Evolutionary conservation across 805 yeast species (phyloP).

Genomic region (Yarrowia bubula): DNA sequence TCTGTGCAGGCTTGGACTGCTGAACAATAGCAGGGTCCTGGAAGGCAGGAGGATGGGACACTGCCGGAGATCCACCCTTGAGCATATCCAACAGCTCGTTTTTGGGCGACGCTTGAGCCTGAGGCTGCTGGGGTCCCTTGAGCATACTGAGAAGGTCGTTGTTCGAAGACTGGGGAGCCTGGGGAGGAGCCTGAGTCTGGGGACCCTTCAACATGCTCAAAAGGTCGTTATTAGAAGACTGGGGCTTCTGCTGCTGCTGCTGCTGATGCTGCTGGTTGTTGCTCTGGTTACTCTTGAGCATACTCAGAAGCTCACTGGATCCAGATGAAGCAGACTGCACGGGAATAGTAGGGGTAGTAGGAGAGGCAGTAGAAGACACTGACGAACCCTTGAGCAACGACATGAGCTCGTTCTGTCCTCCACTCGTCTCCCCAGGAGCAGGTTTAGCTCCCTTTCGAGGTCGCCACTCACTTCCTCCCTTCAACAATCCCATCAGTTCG

Average conservation of each 20-base stretch:
- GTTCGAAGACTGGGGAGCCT: neutral
- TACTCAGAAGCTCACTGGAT: neutral
- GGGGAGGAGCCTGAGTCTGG: neutral
- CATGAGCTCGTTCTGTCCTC: neutral
- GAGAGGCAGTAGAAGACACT: neutral
- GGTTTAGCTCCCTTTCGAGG: neutral
- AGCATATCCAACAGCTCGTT: conserved; percentile 12
- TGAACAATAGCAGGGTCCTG: conserved; percentile 20
- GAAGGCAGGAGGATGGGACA: neutral
- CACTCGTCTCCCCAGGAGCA: neutral
- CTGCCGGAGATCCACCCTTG: neutral
- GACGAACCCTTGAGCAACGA: neutral
- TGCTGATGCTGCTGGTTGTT: neutral
- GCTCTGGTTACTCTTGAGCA: neutral
- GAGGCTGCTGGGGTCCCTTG: neutral
- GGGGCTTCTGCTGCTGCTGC: neutral
- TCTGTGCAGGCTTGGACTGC: conserved; percentile 1
- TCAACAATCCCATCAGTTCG: conserved; percentile 15
- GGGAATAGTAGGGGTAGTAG: neutral
- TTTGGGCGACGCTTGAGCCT: neutral
- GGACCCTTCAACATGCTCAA: neutral
- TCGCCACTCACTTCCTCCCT: conserved; percentile 10
- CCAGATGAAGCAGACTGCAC: neutral
- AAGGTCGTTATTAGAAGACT: neutral
- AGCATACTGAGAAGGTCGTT: neutral